Percentiles rank a stretch among this genome's conserved stretches.
Conservation (phyloP, 169 alveolate genomes). For the Miamiensis avidus region DNA sequence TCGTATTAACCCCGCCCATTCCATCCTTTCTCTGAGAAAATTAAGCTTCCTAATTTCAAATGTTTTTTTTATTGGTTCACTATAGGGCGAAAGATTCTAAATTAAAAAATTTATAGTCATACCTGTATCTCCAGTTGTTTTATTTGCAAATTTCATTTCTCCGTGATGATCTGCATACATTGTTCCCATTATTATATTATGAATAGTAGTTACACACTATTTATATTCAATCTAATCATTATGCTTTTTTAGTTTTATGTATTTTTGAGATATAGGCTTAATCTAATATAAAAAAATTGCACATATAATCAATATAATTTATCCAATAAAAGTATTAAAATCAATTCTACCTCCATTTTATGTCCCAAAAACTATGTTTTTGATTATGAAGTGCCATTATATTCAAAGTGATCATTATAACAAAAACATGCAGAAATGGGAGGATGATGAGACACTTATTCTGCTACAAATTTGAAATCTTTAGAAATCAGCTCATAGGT, state of each 20-base stretch:
- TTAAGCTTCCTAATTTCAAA: neutral
- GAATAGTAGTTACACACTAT: conserved; percentile 32
- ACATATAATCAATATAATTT: too few relatives aligned
- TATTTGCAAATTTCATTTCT: conserved; percentile 31
- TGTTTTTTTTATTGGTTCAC: too few relatives aligned
- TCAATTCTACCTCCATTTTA: conserved; percentile 3
- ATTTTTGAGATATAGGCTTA: conserved; percentile 25
- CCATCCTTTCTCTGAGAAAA: conserved; percentile 16
- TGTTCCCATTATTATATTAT: conserved; percentile 36
- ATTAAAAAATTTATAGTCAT: too few relatives aligned
- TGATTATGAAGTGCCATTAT: conserved; percentile 51
- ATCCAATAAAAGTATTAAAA: too few relatives aligned
- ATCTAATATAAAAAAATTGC: neutral
- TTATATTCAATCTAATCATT: conserved; percentile 25
- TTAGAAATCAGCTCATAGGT: conserved; percentile 62
- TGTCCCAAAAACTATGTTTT: conserved; percentile 40
- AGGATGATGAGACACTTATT: conserved; percentile 74
- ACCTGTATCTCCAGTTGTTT: conserved; percentile 37
- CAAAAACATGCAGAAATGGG: conserved; percentile 72
- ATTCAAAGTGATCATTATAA: conserved; percentile 58
- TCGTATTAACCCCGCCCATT: conserved; percentile 26
- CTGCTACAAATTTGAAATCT: conserved; percentile 57
- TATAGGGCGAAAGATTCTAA: neutral
- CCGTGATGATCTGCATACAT: conserved; percentile 41
- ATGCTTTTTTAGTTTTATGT: conserved; percentile 21